Percentiles rank a stretch among this genome's conserved stretches.
phyloP scores from a whole-genome alignment of 2,329 filamentous ascomycete species.

The Beauveria medogensis region DNA sequence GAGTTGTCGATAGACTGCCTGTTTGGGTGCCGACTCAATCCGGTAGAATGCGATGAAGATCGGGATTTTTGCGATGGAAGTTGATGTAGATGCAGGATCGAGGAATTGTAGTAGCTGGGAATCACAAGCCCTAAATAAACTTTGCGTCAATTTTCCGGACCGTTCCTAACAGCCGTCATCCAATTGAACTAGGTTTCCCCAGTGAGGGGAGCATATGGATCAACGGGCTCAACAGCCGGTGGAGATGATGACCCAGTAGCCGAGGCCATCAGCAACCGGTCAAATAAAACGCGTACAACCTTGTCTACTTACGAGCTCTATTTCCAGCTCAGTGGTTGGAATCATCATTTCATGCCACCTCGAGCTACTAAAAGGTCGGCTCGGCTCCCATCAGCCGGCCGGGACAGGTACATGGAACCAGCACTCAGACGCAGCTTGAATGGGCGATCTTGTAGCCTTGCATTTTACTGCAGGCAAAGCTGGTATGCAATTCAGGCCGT shows the following conservation, averaged over 20 bases:
- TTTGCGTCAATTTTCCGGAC: conserved; percentile 3
- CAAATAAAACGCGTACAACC: background rate
- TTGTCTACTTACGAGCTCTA: too few relatives aligned
- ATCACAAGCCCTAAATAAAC: background rate
- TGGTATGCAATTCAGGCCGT: background rate
- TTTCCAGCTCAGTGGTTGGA: too few relatives aligned
- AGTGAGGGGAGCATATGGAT: conserved; percentile 1
- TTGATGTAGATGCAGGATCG: background rate
- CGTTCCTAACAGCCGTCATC: background rate
- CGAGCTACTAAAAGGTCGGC: background rate
- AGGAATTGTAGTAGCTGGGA: conserved; percentile 11
- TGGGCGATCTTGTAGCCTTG: background rate
- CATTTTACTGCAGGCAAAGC: background rate
- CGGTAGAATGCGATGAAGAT: background rate
- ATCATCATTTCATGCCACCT: background rate
- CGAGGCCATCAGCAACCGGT: background rate
- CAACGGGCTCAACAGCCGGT: background rate
- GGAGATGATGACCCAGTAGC: background rate
- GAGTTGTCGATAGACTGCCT: background rate
- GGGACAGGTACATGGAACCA: background rate
- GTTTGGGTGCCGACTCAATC: background rate
- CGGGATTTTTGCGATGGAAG: background rate
- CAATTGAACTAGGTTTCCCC: conserved; percentile 1
- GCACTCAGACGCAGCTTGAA: background rate
- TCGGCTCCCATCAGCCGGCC: background rate